Base-by-base conservation (phyloP, 2,329 filamentous ascomycete genomes). In the Fusarium continuum region DNA sequence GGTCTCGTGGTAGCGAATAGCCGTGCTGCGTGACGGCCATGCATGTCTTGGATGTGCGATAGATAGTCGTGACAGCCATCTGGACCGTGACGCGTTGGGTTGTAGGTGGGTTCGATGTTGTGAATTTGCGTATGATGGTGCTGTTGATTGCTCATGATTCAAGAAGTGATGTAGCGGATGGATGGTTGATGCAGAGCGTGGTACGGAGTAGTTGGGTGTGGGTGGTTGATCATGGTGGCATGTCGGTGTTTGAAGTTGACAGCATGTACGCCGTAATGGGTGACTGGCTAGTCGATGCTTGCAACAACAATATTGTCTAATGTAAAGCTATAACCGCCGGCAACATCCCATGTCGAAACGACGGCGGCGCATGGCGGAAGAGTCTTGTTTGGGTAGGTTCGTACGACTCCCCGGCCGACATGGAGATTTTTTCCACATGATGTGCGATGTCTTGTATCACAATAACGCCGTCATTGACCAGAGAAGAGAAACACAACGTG, bases 11-110 rank as follows among this genome's bases (percentile, higher is more conserved):
- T 34, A 55, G 58, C 46, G 56, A 55, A 45, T 64, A 52, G 26
- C 47, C 49, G 60, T 56, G 55, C 48, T 68, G 64, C 68, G 68
- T 71, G 68, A 70, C 55, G 36, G 58, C 28, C 25, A 51, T 70
- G 68, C 25, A 51, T 70, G 68, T 70, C 68, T 71, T 65, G 55
- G 66, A 70, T 60, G 40, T 56, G 45, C 55, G 45, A 61, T 53
- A 55, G 51, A 60, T 46, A 47, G 51, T 61, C 57, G 55, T 65
- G 58, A 48, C 56, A 67, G 48, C 48, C 52, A 25, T 36, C 48
- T 48, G 53, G 43, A 49, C 61, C 55, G 48, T 58, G 55, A 62
- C 59, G 55, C 55, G 40, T 50, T 54, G 41, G 51, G 50, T 50
- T 40, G 54, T 40, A 59, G 51, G 56, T 59, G 61, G 60, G 36